These are phyloP conservation scores for Ramaria sp. DNA, from an alignment of 768 basidiomycete genomes.

Conservation along the genomic window DNA sequence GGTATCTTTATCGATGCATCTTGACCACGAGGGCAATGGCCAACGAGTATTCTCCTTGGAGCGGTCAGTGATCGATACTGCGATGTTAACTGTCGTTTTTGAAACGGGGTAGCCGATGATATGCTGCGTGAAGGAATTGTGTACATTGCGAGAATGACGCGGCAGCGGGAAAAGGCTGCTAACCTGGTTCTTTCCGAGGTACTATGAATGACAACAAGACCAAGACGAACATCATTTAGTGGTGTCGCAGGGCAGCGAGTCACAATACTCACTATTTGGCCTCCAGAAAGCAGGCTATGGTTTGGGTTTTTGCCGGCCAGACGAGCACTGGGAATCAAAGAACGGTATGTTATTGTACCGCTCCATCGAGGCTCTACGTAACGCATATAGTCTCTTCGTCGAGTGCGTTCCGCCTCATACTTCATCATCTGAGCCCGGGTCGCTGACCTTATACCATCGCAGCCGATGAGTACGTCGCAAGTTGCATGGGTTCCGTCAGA, in stretches of 20 bases:
- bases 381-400: constrained; percentile 17
- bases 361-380: not conserved
- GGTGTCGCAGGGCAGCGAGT: not conserved
- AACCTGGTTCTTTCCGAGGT: constrained; percentile 1
- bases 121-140: constrained; percentile 21
- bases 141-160: not conserved
- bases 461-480: constrained; percentile 8
- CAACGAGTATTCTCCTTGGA: constrained; percentile 18
- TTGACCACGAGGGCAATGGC: not conserved
- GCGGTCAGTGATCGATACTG: constrained; percentile 21
- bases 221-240: not conserved
- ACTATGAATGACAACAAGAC: not conserved
- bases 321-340: constrained; percentile 17
- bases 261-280: not conserved
- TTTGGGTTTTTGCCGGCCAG: not conserved
- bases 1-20: not conserved
- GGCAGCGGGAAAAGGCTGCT: not conserved
- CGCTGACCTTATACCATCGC: constrained; percentile 8
- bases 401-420: constrained; percentile 5
- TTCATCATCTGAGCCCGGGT: constrained; percentile 1
- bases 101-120: constrained; percentile 40
- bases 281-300: constrained; percentile 1
- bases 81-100: constrained; percentile 29
- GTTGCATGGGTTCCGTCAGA: constrained; percentile 5
- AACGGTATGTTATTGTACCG: not conserved